phyloP scores from a whole-genome alignment of 306 rosid genomes.

The Arachis hypogaea region DNA sequence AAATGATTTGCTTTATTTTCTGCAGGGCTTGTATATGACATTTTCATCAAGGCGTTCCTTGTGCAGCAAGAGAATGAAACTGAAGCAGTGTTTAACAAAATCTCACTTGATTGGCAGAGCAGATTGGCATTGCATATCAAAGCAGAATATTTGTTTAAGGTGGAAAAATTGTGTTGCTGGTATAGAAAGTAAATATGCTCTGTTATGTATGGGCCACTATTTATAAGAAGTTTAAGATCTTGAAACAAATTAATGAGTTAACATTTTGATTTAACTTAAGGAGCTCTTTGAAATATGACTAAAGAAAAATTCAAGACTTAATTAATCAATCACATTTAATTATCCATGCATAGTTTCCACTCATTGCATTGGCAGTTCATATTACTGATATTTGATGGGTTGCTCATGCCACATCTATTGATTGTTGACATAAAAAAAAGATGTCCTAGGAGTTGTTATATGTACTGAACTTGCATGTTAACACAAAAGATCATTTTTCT shows the following conservation, averaged over 20 bases:
- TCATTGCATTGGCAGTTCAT: constrained; percentile 15
- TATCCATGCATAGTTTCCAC: background rate
- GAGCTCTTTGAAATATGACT: constrained; percentile 15
- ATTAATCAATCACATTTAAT: constrained; percentile 17
- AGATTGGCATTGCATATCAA: constrained; percentile 47
- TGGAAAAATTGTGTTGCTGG: constrained; percentile 38
- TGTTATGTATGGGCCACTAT: constrained; percentile 1
- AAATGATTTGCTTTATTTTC: constrained; percentile 25
- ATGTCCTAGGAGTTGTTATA: constrained; percentile 9
- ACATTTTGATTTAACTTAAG: constrained; percentile 1
- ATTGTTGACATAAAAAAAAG: background rate
- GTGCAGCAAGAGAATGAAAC: constrained; percentile 61
- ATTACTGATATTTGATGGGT: constrained; percentile 5
- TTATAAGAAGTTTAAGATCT: constrained; percentile 15
- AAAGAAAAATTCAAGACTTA: background rate
- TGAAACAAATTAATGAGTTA: constrained; percentile 1
- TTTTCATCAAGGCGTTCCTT: constrained; percentile 50
- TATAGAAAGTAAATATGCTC: background rate
- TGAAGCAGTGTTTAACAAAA: constrained; percentile 58
- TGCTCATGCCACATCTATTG: background rate
- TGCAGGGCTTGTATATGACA: constrained; percentile 65
- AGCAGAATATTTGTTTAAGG: constrained; percentile 60
- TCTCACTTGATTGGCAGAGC: constrained; percentile 56
- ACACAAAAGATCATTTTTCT: constrained; percentile 28
- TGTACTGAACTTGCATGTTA: background rate